Base-by-base conservation (phyloP, 2,329 filamentous ascomycete species). In the Talaromyces amestolkiae region DNA sequence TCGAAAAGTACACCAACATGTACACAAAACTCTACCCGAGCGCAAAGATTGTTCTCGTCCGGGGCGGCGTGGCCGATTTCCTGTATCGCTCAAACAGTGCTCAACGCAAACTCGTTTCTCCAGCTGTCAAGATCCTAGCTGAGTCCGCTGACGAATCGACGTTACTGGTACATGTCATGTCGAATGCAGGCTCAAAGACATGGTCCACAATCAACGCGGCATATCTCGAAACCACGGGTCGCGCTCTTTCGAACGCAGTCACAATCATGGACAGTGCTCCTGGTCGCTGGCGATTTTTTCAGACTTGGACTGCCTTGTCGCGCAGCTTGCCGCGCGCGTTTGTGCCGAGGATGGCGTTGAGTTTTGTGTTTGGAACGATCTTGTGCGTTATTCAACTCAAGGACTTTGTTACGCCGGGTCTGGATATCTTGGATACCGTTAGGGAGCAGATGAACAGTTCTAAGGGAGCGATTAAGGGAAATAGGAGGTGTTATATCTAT, bases 191-290 rank as follows among this genome's bases (percentile, higher is more conserved):
- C 19, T 53, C 59, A 22, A 61, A 33, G 47, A 27, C 41, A 11
- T 53, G 59, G 59, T 17, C 41, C 27, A 61, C 56, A n/a, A 59
- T 59, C 13, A 59, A 45, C 9, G 31, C 13, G 24, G 19, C 11
- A 5, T 59, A 43, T 13, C 41, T 43, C 27, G 56, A 59, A 59
- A 24, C 22, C 9, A 59, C 56, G 6, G 56, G 56, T 11, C 56
- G 56, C 37, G 27, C 56, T 3, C 24, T 62, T 5, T 53, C 49
- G 3, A 53, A 53, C 11, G 45, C 59, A 11, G 45, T 51, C 10
- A 61, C 59, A 9, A 61, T 61, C 19, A 35, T 61, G 47, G 59
- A 61, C 43, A 61, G 59, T 19, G 59, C 59, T n/a, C 59, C 59
- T 1, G 59, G 59, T 3, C 59, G 59, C 13, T 51, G 39, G 43